Evolutionary conservation across 164 flowering plant species (phyloP).

Genomic region (Amborella trichopoda): DNA sequence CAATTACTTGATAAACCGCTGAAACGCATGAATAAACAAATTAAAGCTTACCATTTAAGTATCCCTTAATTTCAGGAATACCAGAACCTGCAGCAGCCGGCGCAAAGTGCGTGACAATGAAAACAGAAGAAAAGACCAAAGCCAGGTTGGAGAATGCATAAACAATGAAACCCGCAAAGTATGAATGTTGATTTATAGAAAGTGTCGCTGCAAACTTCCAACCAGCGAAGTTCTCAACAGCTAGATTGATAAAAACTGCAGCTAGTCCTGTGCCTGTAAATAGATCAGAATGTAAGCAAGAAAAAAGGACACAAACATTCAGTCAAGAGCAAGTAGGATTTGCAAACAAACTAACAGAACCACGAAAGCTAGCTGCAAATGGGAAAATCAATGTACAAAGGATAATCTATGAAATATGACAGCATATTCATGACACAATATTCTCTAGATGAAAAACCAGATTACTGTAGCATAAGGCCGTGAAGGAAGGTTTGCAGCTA

Average conservation of each 20-base stretch:
- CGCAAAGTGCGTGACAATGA: slow-evolving; percentile 76
- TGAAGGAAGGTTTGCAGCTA: too few species aligned
- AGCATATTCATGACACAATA: too few species aligned
- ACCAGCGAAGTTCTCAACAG: slow-evolving; percentile 95
- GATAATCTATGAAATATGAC: too few species aligned
- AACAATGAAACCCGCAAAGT: slow-evolving; percentile 73
- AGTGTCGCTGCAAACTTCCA: slow-evolving; percentile 89
- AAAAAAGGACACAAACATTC: too few species aligned
- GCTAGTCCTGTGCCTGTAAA: slow-evolving; percentile 81
- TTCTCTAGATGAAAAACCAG: too few species aligned
- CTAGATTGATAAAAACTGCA: slow-evolving; percentile 82
- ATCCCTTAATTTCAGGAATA: slow-evolving; percentile 98
- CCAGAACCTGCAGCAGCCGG: slow-evolving; percentile 99
- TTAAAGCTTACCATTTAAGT: slow-evolving; percentile 68
- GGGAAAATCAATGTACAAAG: too few species aligned
- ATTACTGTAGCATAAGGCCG: too few species aligned
- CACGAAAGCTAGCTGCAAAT: too few species aligned
- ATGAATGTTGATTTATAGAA: slow-evolving; percentile 73
- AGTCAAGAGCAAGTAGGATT: too few species aligned
- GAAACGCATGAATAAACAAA: background rate
- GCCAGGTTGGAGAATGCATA: slow-evolving; percentile 64
- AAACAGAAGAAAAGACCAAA: slow-evolving; percentile 79
- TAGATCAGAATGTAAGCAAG: background rate
- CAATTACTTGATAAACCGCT: background rate
- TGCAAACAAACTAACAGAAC: too few species aligned